Base-by-base conservation (phyloP, 2,329 filamentous ascomycete genomes). In the Monilinia vaccinii-corymbosi region DNA sequence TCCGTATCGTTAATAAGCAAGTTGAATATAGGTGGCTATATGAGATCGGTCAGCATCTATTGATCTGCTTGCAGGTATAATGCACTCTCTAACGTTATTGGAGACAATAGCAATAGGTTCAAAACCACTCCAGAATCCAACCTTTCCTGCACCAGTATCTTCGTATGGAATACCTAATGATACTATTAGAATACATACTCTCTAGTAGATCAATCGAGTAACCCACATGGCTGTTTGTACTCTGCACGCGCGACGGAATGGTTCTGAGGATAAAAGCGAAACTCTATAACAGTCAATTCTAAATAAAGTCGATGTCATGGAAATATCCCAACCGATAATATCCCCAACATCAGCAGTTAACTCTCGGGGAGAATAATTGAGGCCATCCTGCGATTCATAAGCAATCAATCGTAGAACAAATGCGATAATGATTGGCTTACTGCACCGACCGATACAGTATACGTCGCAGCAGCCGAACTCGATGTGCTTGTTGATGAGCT, bases 181-280 rank as follows among this genome's bases (percentile, higher is more conserved):
- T n/a, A 75, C 74, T 25, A 11, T 21, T 11, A 44, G n/a, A 44
- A 21, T 0, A 44, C 11, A 11, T 11, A 13, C 10, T 21, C 40
- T 40, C 7, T 14, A 40, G 18, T 40, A n/a, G 38, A 40, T 8
- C 38, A 40, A 40, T 40, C n/a, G 38, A 40, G 2, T 40, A 14
- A 40, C 38, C 16, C 3, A 40, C 38, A 40, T 40, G 38, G 18
- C 38, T 40, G 40, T 21, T 74, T 71, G 65, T 79, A 87, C 52
- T 79, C 82, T 38, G 83, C 80, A 53, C 82, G 77, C 10, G 81
- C 81, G n/a, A 88, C 81, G 3, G 82, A 85, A 68, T 88, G 85
- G 56, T 81, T 84, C 25, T 76, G 76, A 1, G 84, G 83, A 64
- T 82, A 86, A 68, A 88, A 87, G 47, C 79, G 74, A 70, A 83